phyloP scores from a whole-genome alignment of 1,139 yeast genomes.

The Yamadazyma blattariae region DNA sequence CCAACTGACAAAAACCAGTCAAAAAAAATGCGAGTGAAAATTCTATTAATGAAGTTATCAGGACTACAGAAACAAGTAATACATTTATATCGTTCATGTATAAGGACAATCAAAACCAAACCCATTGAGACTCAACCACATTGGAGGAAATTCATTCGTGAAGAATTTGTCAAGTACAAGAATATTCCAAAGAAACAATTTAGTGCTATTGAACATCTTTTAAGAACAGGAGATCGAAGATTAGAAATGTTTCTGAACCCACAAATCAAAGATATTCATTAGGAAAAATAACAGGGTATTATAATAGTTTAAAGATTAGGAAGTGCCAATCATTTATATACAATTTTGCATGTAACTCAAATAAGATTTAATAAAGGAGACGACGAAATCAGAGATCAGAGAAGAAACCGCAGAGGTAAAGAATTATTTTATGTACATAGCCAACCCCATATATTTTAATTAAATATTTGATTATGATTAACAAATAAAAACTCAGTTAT shows the following conservation, averaged over 20 bases:
- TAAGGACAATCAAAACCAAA: constrained; percentile 53
- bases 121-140: constrained; percentile 45
- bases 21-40: no score
- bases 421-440: background rate
- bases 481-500: constrained; percentile 74
- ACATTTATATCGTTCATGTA: constrained; percentile 56
- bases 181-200: constrained; percentile 74
- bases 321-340: no score
- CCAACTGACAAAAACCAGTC: no score
- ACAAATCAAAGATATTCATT: constrained; percentile 62
- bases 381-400: no score
- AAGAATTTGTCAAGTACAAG: constrained; percentile 63
- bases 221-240: constrained; percentile 72
- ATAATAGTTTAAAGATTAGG: no score
- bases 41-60: constrained; percentile 50
- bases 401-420: background rate
- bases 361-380: background rate
- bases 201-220: constrained; percentile 78
- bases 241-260: constrained; percentile 71
- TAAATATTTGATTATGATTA: constrained; percentile 44
- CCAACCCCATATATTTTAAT: constrained; percentile 1
- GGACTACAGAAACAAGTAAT: constrained; percentile 67
- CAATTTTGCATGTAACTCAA: no score
- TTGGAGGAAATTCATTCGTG: constrained; percentile 47
- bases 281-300: no score